Base-by-base conservation (phyloP, 2,329 filamentous ascomycete species). In the Pyrenochaeta sp. region DNA sequence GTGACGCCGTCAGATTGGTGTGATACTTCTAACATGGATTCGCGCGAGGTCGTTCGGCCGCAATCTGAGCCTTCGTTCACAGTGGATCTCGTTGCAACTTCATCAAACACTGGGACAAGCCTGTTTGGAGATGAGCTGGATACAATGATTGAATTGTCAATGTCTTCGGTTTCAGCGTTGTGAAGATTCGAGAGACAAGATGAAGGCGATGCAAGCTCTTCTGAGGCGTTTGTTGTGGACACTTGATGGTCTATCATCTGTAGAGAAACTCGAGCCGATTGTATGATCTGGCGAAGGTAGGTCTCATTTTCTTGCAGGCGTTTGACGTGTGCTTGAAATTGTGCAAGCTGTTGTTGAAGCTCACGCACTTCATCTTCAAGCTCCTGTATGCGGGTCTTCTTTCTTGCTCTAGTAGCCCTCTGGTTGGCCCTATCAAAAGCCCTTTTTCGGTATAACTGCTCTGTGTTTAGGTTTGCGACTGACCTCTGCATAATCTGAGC, bases 401-500 rank as follows among this genome's bases (percentile, higher is more conserved):
- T 41, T 10, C 38, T 27, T 21, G 38, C 38, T 24, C 38, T 41
- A 21, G 20, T 41, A 21, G 31, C 42, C 24, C 46, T 24, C 34
- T 49, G 46, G 22, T 49, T 49, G 14, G 28, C 30, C 20, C 46
- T 21, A 26, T 49, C 46, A 22, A 49, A 39, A n/a, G 46, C 42
- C 13, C 46, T 15, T 20, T 49, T 49, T 18, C 46, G 41, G 23
- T 49, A 45, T 10, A 49, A 24, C 27, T 49, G 46, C 28, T 49
- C 46, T 11, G 36, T 45, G 4, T 30, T 45, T 32, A 49, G 30
- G 24, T 41, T 45, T 17, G 42, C 46, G 22, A 49, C 46, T 18
- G 46, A 41, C 27, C 46, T 26, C 17, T 48, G 39, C 44, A 47
- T 47, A n/a, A n/a, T n/a, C n/a, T n/a, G n/a, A n/a, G n/a, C n/a